These are phyloP conservation scores for Fraxinus quadrangulata DNA, from an alignment of 257 asterid genomes.

Conservation along the genomic window DNA sequence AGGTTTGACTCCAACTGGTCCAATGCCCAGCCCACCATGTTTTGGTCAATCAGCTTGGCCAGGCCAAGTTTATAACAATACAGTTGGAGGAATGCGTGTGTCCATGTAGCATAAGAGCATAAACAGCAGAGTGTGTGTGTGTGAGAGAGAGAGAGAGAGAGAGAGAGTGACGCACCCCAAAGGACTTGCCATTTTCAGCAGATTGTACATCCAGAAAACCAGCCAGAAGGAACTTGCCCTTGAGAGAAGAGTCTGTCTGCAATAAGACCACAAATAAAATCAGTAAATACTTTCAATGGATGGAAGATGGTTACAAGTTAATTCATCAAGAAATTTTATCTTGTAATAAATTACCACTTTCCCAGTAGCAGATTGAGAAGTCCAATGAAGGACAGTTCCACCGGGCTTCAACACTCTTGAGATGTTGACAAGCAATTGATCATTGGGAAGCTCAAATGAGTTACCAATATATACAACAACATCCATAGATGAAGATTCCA, in stretches of 20 bases:
- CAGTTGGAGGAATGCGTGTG: neutral
- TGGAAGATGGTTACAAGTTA: neutral
- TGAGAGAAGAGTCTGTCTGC: constrained; percentile 64
- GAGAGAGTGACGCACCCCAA: constrained; percentile 55
- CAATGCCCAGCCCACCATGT: neutral
- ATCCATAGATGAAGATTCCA: constrained; percentile 65
- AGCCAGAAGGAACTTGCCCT: constrained; percentile 71
- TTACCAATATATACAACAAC: constrained; percentile 47
- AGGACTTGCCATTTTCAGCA: constrained; percentile 45
- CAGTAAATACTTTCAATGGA: constrained; percentile 14
- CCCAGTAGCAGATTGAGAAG: constrained; percentile 42
- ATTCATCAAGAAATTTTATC: neutral
- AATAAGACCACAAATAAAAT: constrained; percentile 23
- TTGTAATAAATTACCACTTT: constrained; percentile 40
- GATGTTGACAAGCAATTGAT: constrained; percentile 53
- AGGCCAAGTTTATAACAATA: neutral
- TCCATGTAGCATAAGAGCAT: neutral
- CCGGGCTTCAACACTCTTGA: constrained; percentile 70
- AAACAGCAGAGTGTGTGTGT: neutral
- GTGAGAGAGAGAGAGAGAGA: neutral
- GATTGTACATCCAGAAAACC: constrained; percentile 73
- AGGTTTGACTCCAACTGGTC: neutral
- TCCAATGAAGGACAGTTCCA: constrained; percentile 51
- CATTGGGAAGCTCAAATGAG: constrained; percentile 56
- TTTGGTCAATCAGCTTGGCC: neutral